Conservation (phyloP, 768 basidiomycete species). For the Tricholoma sp. region DNA sequence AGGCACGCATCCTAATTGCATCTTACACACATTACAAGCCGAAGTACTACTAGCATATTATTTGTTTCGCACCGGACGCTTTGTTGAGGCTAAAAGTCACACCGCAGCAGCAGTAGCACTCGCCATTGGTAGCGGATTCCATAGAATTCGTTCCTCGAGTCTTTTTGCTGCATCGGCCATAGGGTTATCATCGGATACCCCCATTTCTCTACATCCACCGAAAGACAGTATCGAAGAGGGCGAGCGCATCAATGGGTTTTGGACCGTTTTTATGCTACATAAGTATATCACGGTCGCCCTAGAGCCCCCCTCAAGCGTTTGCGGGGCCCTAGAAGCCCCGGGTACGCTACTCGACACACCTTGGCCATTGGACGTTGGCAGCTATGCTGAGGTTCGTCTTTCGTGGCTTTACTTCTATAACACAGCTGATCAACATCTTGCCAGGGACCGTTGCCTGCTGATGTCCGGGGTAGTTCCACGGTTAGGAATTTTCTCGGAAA, state of each 20-base stretch:
- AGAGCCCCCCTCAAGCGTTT: conserved; percentile 48
- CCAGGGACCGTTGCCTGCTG: conserved; percentile 41
- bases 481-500: conserved; percentile 44
- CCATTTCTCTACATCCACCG: conserved; percentile 36
- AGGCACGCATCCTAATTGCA: conserved; percentile 41
- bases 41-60: conserved; percentile 64
- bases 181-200: conserved; percentile 34
- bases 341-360: conserved; percentile 49
- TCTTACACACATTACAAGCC: conserved; percentile 54
- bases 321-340: conserved; percentile 47
- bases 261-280: conserved; percentile 57
- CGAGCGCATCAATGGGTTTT: conserved; percentile 64
- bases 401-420: not conserved
- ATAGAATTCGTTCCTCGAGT: conserved; percentile 38
- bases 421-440: conserved; percentile 9
- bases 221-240: conserved; percentile 53
- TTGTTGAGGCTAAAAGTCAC: conserved; percentile 58
- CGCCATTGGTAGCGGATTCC: conserved; percentile 41
- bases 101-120: conserved; percentile 49
- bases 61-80: conserved; percentile 54
- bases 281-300: conserved; percentile 50
- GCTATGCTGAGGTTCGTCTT: conserved; percentile 31
- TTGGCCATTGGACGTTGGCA: conserved; percentile 42
- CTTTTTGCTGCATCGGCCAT: conserved; percentile 30
- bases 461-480: conserved; percentile 41